These are phyloP conservation scores for Aspergillus biplanus DNA, from an alignment of 495 filamentous ascomycete genomes.

Conservation along the genomic window DNA sequence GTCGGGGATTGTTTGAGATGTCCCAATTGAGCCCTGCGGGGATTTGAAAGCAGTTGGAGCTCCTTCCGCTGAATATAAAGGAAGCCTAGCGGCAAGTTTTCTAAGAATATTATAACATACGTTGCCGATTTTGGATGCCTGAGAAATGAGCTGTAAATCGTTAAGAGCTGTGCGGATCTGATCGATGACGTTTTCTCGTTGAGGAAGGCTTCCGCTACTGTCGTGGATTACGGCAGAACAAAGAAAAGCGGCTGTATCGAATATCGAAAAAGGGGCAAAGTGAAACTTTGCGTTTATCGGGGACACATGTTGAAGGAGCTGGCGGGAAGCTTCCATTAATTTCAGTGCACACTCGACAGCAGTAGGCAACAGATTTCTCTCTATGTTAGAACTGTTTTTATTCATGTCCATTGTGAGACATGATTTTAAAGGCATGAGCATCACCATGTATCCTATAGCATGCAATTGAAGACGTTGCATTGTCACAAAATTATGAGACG, in stretches of 20 bases:
- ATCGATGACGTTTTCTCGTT: constrained; percentile 43
- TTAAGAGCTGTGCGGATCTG: constrained; percentile 40
- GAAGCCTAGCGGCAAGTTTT: constrained; percentile 26
- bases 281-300: constrained; percentile 54
- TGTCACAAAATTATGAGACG: constrained; percentile 41
- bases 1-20: constrained; percentile 12
- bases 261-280: constrained; percentile 55
- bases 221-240: constrained; percentile 58
- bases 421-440: constrained; percentile 47
- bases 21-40: constrained; percentile 4
- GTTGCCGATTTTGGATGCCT: constrained; percentile 36
- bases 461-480: constrained; percentile 55
- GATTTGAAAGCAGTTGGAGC: constrained; percentile 4
- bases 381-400: constrained; percentile 27
- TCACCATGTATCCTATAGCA: constrained; percentile 49
- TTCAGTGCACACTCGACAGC: constrained; percentile 47
- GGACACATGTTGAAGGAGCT: constrained; percentile 44
- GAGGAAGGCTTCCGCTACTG: constrained; percentile 41
- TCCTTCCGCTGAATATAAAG: constrained; percentile 9
- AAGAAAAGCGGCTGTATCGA: constrained; percentile 53
- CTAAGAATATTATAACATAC: constrained; percentile 29
- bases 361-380: constrained; percentile 35
- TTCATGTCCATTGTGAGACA: constrained; percentile 38
- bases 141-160: constrained; percentile 41
- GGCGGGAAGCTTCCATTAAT: constrained; percentile 43